A percentile compares a stretch with the other conserved stretches of the same genome.
phyloP scores from a whole-genome alignment of 2,329 filamentous ascomycete genomes.

The Phialophora chinensis region DNA sequence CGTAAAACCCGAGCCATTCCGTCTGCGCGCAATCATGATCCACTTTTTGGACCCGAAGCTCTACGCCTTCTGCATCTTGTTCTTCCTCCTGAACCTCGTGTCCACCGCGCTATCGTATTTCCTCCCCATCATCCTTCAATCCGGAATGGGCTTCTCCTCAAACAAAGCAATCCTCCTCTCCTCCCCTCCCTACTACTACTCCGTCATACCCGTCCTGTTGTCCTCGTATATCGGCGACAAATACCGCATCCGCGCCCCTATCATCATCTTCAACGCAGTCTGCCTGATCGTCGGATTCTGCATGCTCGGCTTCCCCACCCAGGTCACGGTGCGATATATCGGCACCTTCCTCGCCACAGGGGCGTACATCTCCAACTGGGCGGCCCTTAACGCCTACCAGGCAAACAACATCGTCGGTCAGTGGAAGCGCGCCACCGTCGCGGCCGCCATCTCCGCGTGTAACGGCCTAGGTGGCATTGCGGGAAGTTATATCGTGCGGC shows the following conservation, averaged over 20 bases:
- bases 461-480: slow-evolving; percentile 70
- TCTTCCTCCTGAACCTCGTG: slow-evolving; percentile 71
- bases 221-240: slow-evolving; percentile 68
- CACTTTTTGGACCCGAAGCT: slow-evolving; percentile 58
- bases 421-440: slow-evolving; percentile 67
- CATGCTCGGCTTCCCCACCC: slow-evolving; percentile 66
- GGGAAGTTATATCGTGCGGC: slow-evolving; percentile 69
- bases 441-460: slow-evolving; percentile 64
- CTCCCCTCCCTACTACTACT: slow-evolving; percentile 72
- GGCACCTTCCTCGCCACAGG: slow-evolving; percentile 71
- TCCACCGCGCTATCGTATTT: slow-evolving; percentile 71
- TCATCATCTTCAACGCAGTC: slow-evolving; percentile 69
- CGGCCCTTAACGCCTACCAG: slow-evolving; percentile 67
- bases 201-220: slow-evolving; percentile 67
- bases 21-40: slow-evolving; percentile 64
- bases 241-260: slow-evolving; percentile 64
- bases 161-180: slow-evolving; percentile 66
- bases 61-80: slow-evolving; percentile 44
- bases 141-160: slow-evolving; percentile 61
- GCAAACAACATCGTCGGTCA: slow-evolving; percentile 68
- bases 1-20: slow-evolving; percentile 59
- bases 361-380: slow-evolving; percentile 73
- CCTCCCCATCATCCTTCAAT: slow-evolving; percentile 61
- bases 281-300: slow-evolving; percentile 68
- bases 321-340: slow-evolving; percentile 67